phyloP scores from a whole-genome alignment of 2,329 filamentous ascomycete species.

The Graphilbum ipis-grandicollis region DNA sequence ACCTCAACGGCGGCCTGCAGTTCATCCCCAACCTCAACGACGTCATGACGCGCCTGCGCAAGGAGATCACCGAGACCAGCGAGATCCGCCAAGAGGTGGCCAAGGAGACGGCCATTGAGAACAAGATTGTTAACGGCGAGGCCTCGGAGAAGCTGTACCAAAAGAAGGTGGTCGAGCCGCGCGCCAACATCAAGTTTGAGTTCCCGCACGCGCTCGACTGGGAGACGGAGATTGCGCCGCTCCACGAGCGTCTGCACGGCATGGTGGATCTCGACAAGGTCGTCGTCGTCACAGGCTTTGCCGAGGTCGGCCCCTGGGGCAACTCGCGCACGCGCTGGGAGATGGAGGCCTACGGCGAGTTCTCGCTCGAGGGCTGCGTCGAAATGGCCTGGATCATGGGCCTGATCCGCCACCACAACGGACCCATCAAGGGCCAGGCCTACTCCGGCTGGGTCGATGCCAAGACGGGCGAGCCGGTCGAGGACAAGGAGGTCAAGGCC shows the following conservation, averaged over 20 bases:
- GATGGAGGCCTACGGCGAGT: constrained; percentile 94
- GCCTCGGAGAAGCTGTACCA: constrained; percentile 85
- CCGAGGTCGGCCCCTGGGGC: constrained; percentile 94
- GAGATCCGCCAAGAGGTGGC: constrained; percentile 86
- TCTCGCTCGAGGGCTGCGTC: constrained; percentile 92
- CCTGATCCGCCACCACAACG: constrained; percentile 97
- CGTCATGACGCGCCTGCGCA: constrained; percentile 81
- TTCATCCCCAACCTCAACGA: constrained; percentile 94
- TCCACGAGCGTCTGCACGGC: constrained; percentile 77
- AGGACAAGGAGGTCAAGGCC: constrained; percentile 92
- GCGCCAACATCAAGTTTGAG: constrained; percentile 95
- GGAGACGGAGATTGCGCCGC: constrained; percentile 76
- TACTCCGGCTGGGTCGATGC: constrained; percentile 95
- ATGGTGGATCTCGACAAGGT: constrained; percentile 99
- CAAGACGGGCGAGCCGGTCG: constrained; percentile 87
- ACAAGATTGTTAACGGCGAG: constrained; percentile 92
- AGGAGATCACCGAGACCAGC: constrained; percentile 87
- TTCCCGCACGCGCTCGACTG: constrained; percentile 85
- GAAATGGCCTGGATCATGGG: constrained; percentile 99
- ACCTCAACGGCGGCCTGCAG: constrained; percentile 92
- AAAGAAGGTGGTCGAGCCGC: constrained; percentile 81
- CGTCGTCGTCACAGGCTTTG: constrained; percentile 90
- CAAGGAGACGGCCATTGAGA: constrained; percentile 90
- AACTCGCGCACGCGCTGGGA: constrained; percentile 97
- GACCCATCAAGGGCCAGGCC: constrained; percentile 83